These are phyloP conservation scores for Talaromyces sp. DNA, from an alignment of 2,329 filamentous ascomycete species.

Conservation along the genomic window DNA sequence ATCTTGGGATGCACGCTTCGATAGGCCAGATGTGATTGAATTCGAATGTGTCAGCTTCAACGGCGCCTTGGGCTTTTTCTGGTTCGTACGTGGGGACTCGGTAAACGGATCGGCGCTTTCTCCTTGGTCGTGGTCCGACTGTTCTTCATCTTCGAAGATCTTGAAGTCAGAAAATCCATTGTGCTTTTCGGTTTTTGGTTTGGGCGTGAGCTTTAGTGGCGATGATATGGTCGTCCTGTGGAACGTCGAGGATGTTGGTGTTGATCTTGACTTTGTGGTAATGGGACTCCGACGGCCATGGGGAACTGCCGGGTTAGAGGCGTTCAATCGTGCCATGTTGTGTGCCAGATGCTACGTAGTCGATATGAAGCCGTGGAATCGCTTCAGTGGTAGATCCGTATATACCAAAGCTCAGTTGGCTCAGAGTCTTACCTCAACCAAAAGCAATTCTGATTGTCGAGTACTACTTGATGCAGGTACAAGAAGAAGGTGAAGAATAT, in stretches of 20 bases:
- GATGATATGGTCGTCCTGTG: conserved; percentile 7
- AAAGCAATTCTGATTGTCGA: neutral
- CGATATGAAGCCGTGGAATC: neutral
- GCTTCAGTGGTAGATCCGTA: neutral
- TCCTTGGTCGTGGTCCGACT: conserved; percentile 6
- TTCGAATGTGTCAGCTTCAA: conserved; percentile 17
- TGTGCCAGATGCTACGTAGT: neutral
- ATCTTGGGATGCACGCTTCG: conserved; percentile 16
- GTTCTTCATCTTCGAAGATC: conserved; percentile 19
- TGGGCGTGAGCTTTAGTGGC: conserved; percentile 10
- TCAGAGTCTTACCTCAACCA: neutral
- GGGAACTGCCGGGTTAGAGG: conserved; percentile 13
- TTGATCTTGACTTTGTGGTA: neutral
- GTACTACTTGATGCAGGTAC: neutral
- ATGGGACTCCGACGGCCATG: conserved; percentile 6
- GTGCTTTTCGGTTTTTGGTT: neutral
- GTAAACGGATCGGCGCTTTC: neutral
- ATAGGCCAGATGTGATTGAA: conserved; percentile 16
- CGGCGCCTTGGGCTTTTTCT: conserved; percentile 9
- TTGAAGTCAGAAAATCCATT: conserved; percentile 11
- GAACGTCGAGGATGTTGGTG: conserved; percentile 1
- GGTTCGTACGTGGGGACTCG: neutral
- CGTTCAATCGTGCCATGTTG: conserved; percentile 22
- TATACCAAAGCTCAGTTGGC: too few relatives aligned
- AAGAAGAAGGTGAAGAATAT: neutral